Evolutionary conservation across 352 stramenopile genomes (phyloP).

Genomic region (Globisporangium viniferum): DNA sequence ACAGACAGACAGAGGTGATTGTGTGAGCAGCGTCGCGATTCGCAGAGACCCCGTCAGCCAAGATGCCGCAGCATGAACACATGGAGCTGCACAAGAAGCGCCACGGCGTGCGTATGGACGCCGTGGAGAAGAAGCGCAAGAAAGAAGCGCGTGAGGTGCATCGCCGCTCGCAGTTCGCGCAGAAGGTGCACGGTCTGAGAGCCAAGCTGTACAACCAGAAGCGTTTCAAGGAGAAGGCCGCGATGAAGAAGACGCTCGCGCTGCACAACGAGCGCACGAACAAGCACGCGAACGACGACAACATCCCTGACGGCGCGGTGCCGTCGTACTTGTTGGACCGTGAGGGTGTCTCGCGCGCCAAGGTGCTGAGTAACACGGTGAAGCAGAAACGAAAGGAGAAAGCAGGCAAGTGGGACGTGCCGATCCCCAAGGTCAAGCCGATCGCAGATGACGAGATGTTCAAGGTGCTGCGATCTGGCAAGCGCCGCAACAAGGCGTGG

Average conservation of each 20-base stretch:
- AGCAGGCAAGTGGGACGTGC: conserved; percentile 99
- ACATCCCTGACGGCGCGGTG: conserved; percentile 94
- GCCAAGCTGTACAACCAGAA: conserved; percentile 99
- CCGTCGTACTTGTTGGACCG: conserved; percentile 99
- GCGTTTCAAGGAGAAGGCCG: conserved; percentile 99
- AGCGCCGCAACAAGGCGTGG: conserved; percentile 95
- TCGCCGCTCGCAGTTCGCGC: conserved; percentile 95
- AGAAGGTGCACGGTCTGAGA: conserved; percentile 98
- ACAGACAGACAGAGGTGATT: neutral
- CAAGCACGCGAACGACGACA: conserved; percentile 98
- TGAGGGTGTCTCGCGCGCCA: conserved; percentile 97
- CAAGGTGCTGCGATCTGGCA: conserved; percentile 95
- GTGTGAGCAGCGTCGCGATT: conserved; percentile 1
- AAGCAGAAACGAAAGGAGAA: conserved; percentile 99
- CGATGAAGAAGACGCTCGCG: conserved; percentile 99
- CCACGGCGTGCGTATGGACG: conserved; percentile 97
- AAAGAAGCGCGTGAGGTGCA: conserved; percentile 98
- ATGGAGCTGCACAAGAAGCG: conserved; percentile 99
- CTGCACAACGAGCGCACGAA: conserved; percentile 99
- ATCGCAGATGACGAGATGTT: conserved; percentile 99
- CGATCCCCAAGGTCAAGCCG: conserved; percentile 97
- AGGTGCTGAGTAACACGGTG: conserved; percentile 99
- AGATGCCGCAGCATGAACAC: conserved; percentile 99
- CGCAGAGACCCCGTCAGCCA: conserved; percentile 15
- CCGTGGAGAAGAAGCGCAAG: conserved; percentile 96